These are phyloP conservation scores for Stipa capillata DNA, from an alignment of 176 grass and related monocot genomes.

Conservation along the genomic window DNA sequence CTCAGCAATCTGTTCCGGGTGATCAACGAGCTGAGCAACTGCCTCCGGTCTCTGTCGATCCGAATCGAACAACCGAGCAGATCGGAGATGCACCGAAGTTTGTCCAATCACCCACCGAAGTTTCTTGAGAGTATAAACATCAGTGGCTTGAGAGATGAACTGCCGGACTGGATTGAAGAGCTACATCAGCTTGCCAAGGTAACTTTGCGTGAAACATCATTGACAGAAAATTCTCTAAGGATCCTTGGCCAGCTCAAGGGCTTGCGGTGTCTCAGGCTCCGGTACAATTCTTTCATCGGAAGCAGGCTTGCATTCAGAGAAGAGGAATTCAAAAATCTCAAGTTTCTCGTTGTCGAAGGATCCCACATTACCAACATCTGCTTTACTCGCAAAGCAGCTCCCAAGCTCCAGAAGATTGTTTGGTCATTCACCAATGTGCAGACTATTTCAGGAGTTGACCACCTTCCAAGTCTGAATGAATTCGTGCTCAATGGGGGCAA, in stretches of 20 bases:
- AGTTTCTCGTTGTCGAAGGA: background rate
- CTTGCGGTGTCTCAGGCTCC: background rate
- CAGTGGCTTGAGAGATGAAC: background rate
- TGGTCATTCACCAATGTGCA: too few relatives aligned
- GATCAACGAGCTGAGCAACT: background rate
- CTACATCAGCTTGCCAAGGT: conserved; percentile 7
- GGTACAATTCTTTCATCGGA: background rate
- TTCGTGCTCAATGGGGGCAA: too few relatives aligned
- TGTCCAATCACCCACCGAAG: background rate
- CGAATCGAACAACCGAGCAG: background rate
- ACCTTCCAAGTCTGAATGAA: too few relatives aligned
- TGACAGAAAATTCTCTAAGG: background rate
- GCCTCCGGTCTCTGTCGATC: background rate
- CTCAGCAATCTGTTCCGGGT: background rate
- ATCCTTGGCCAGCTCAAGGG: background rate
- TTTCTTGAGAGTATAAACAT: conserved; percentile 18
- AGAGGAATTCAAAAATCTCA: background rate
- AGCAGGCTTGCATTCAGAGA: background rate
- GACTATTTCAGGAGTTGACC: too few relatives aligned
- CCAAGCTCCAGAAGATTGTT: background rate
- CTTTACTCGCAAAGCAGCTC: background rate
- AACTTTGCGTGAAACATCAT: background rate
- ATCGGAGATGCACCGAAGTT: background rate
- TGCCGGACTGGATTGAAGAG: conserved; percentile 2
- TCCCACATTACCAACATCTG: background rate